These are phyloP conservation scores for Plectosphaerella sp. DNA, from an alignment of 2,329 filamentous ascomycete species.

Conservation along the genomic window DNA sequence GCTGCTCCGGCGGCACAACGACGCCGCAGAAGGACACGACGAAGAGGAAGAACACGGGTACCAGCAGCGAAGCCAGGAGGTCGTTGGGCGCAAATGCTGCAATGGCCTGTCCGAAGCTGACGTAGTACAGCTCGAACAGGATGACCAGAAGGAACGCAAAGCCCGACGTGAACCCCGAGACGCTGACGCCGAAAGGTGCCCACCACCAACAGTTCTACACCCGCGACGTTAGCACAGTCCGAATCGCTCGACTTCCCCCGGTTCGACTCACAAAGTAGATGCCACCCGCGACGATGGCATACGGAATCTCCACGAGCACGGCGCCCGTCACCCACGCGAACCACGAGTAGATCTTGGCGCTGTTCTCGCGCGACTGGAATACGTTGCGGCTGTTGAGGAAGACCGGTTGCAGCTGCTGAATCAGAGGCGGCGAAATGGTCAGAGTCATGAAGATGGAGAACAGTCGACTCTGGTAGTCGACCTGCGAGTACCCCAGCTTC, in stretches of 20 bases:
- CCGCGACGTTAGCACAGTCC: not conserved
- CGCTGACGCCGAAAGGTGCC: slow-evolving; percentile 43
- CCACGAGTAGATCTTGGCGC: slow-evolving; percentile 79
- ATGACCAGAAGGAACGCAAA: slow-evolving; percentile 62
- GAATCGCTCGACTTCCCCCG: not conserved
- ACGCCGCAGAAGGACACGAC: slow-evolving; percentile 68
- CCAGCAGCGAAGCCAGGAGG: slow-evolving; percentile 59
- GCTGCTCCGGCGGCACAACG: slow-evolving; percentile 53
- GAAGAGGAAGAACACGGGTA: slow-evolving; percentile 67
- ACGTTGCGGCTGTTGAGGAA: slow-evolving; percentile 63
- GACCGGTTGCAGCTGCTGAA: slow-evolving; percentile 72
- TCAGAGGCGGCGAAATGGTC: slow-evolving; percentile 68
- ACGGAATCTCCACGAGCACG: slow-evolving; percentile 67
- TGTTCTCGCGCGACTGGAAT: slow-evolving; percentile 68
- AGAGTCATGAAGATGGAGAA: slow-evolving; percentile 76
- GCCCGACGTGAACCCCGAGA: slow-evolving; percentile 50
- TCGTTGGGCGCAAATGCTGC: slow-evolving; percentile 64
- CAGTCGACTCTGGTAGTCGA: slow-evolving; percentile 66
- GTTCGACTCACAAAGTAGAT: slow-evolving; percentile 45
- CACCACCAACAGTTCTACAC: slow-evolving; percentile 49
- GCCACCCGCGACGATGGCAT: slow-evolving; percentile 59
- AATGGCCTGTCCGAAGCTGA: slow-evolving; percentile 63
- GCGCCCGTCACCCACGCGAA: slow-evolving; percentile 62
- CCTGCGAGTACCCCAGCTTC: slow-evolving; percentile 49
- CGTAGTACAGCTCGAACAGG: slow-evolving; percentile 62